A percentile compares a stretch with the other conserved stretches of the same genome.
Evolutionary conservation across 1,139 yeast genomes (phyloP).

Genomic region (Meyerozyma sp.): DNA sequence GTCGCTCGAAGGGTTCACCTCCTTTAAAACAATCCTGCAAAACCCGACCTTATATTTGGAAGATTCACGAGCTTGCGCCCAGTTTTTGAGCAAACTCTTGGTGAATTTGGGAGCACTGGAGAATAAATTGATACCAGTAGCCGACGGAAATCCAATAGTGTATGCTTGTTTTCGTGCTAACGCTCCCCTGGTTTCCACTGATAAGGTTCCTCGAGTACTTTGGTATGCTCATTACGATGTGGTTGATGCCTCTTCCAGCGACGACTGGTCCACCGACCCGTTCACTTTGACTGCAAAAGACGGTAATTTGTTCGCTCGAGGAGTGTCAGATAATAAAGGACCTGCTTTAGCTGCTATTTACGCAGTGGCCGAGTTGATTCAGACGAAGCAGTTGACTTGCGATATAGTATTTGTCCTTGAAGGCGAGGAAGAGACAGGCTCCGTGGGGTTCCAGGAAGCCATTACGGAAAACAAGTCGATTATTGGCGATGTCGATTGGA

Average conservation of each 20-base stretch:
- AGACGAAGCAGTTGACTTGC: conserved; percentile 47
- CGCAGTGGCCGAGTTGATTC: conserved; percentile 72
- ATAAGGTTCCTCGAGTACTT: conserved; percentile 38
- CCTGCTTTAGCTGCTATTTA: conserved; percentile 86
- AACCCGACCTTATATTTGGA: conserved; percentile 61
- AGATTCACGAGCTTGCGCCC: conserved; percentile 86
- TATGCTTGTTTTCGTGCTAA: conserved; percentile 62
- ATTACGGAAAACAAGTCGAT: conserved; percentile 43
- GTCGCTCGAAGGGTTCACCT: conserved; percentile 56
- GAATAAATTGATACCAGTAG: conserved; percentile 66
- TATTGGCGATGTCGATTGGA: conserved; percentile 81
- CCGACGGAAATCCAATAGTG: conserved; percentile 77
- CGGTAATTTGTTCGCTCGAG: conserved; percentile 88
- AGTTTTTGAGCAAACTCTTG: conserved; percentile 59
- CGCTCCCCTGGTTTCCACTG: conserved; percentile 3
- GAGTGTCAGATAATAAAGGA: conserved; percentile 93
- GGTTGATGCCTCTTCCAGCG: conserved; percentile 48
- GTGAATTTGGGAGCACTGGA: conserved; percentile 66
- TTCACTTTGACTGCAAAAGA: conserved; percentile 68
- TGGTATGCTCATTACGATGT: conserved; percentile 98
- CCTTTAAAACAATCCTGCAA: conserved; percentile 75
- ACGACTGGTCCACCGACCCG: conserved; percentile 76
- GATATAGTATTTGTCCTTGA: conserved; percentile 84
- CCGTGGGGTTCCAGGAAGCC: conserved; percentile 74
- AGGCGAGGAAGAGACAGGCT: conserved; percentile 95